Evolutionary conservation across 148 eudicot genomes (phyloP).

Genomic region (Cornus suecica): DNA sequence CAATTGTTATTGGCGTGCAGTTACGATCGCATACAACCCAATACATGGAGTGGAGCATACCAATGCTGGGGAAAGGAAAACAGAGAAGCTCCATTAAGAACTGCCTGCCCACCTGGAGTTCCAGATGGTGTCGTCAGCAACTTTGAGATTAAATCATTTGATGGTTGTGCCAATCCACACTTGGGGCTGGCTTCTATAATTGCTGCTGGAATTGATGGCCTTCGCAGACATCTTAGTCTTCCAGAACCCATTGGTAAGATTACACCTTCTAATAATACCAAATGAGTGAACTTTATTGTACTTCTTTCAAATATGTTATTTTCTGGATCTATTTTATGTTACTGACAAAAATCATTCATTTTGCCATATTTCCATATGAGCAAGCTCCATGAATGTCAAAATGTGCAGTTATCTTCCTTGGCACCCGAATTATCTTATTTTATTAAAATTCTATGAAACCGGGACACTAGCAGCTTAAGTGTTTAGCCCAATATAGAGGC

Average conservation of each 20-base stretch:
- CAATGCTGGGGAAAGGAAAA: conserved; percentile 95
- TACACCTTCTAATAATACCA: background rate
- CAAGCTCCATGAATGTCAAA: background rate
- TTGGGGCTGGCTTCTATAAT: conserved; percentile 81
- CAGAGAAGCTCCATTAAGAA: conserved; percentile 87
- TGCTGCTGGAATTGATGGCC: conserved; percentile 92
- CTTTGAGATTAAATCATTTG: conserved; percentile 89
- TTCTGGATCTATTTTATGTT: background rate
- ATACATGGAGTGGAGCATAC: conserved; percentile 96
- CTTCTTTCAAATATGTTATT: background rate
- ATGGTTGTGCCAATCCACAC: conserved; percentile 90
- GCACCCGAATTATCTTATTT: background rate
- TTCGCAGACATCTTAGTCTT: conserved; percentile 58
- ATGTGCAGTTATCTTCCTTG: background rate
- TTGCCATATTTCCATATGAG: background rate
- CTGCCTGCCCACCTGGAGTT: conserved; percentile 90
- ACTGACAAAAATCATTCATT: background rate
- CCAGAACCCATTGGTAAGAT: conserved; percentile 81
- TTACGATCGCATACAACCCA: conserved; percentile 90
- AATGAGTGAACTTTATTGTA: background rate
- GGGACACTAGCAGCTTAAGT: background rate
- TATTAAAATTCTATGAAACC: background rate
- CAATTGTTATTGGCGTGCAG: conserved; percentile 27
- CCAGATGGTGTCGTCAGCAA: conserved; percentile 69
- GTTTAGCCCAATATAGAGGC: too few species aligned